phyloP scores from a whole-genome alignment of 2,329 filamentous ascomycete genomes.

The Trichophyton mentagrophytes region DNA sequence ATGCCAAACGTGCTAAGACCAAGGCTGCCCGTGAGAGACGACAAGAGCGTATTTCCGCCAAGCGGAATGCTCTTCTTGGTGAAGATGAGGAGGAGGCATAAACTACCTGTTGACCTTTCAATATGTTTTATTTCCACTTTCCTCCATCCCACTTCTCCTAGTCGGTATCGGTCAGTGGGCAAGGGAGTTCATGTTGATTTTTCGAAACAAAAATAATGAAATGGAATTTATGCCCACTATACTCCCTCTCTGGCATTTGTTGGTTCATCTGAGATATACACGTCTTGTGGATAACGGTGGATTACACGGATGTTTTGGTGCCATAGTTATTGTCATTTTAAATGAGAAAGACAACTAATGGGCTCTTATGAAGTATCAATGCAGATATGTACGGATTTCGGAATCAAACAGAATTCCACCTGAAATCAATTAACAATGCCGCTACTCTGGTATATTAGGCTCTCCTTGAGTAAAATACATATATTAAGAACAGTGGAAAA shows the following conservation, averaged over 20 bases:
- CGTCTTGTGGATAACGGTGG: not conserved
- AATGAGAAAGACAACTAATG: not conserved
- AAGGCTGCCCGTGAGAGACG: conserved; percentile 99
- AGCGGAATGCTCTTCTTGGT: conserved; percentile 74
- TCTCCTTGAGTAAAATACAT: no score
- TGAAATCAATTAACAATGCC: not conserved
- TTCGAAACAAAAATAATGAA: conserved; percentile 8
- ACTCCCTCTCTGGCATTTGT: not conserved
- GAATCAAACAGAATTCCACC: not conserved
- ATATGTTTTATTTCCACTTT: conserved; percentile 7
- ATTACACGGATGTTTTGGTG: not conserved
- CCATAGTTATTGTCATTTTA: not conserved
- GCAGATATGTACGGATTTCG: not conserved
- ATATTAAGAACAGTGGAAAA: not conserved
- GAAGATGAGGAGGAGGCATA: conserved; percentile 36
- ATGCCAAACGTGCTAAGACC: conserved; percentile 99
- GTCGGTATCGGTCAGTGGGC: conserved; percentile 11
- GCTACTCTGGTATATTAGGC: no score
- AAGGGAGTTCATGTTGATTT: conserved; percentile 10
- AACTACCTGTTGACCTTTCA: conserved; percentile 10
- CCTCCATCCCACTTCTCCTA: conserved; percentile 7
- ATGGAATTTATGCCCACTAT: conserved; percentile 6
- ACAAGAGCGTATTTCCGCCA: conserved; percentile 78
- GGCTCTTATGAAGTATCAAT: not conserved
- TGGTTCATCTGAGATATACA: not conserved